phyloP scores from a whole-genome alignment of 2,329 filamentous ascomycete species.

The Stemphylium beticola region DNA sequence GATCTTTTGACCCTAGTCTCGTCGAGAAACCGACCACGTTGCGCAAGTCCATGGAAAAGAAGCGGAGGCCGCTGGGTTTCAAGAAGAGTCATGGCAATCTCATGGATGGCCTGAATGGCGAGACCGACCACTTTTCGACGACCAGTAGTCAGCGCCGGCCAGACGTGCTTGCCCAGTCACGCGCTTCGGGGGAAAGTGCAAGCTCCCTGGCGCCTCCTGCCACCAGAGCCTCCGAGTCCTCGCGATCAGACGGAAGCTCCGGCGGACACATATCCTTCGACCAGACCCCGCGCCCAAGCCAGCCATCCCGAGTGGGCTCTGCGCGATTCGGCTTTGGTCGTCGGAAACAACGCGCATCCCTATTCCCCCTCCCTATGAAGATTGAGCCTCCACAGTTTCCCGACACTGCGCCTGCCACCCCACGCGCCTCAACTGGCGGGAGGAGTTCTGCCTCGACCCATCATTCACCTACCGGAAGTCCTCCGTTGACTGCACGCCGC shows the following conservation, averaged over 20 bases:
- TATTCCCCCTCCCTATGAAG: conserved; percentile 90
- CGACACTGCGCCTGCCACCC: conserved; percentile 53
- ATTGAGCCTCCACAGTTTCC: conserved; percentile 58
- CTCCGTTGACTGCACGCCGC: conserved; percentile 44
- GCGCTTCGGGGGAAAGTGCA: conserved; percentile 66
- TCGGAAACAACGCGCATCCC: conserved; percentile 70
- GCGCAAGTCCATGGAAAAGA: conserved; percentile 48
- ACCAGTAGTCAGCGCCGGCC: conserved; percentile 61
- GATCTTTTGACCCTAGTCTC: conserved; percentile 46
- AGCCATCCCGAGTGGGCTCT: conserved; percentile 71
- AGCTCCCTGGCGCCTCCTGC: conserved; percentile 69
- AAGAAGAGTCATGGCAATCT: conserved; percentile 37
- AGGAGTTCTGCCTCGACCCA: conserved; percentile 43
- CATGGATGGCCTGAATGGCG: conserved; percentile 46
- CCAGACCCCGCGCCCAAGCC: conserved; percentile 40
- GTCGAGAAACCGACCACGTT: conserved; percentile 35
- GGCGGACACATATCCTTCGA: conserved; percentile 53
- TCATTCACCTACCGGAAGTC: conserved; percentile 46
- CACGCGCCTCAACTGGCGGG: conserved; percentile 51
- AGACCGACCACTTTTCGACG: conserved; percentile 62
- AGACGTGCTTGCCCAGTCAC: conserved; percentile 62
- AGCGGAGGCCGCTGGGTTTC: conserved; percentile 37
- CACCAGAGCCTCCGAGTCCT: conserved; percentile 80
- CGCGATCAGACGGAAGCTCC: conserved; percentile 84
- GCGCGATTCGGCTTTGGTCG: conserved; percentile 74